Evolutionary conservation across 352 stramenopile genomes (phyloP), one percentile per base, ranked within the genome.

Genomic region (Globisporangium acanthophoron): DNA sequence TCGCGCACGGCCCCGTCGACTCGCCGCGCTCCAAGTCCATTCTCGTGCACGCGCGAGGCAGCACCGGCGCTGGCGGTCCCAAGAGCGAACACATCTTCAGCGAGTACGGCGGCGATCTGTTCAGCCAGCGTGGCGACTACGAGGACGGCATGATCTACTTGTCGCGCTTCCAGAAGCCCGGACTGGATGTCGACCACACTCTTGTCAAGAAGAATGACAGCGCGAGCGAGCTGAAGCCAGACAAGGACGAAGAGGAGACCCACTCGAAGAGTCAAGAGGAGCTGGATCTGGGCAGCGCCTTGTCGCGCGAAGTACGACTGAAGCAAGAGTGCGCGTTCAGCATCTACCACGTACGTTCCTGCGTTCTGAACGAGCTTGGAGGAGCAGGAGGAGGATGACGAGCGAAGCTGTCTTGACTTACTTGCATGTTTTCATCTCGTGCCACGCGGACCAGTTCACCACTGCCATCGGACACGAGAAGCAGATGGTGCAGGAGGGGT

Each of bases 131-230:
- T 13, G 85, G 85, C 11, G 85, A 91, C 48, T 94, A 93, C 54
- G 75, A 94, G 54, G 76, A 90, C 55, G 87, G 85, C 27, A 91
- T 96, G 80, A 94, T 94, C 56, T 96, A 96, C 58, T 48, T 94
- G 43, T 93, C 84, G 5, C 79, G 84, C 18, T 89, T 93, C 52
- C 72, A 73, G 40, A 91, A 91, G 47, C 84, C 79, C 5, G 59
- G 52, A 5, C 16, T 59, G 12, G 46, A 33, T 3, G 21, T 37
- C 18, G 39, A 59, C 13, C 45, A 31, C 9, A 48, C n/a, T 7
- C 44, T 52, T 24, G 37, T 60, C 18, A 66, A 65, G 9, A 69
- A 55, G 0, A 69, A 71, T 15, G 49, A 74, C 8, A 51, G 62
- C 37, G 41, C 66, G 18, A 74, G 73, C 29, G 70, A 85, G 3